Evolutionary conservation across 164 flowering plant species (phyloP), one percentile per base, ranked within the genome.

Genomic region (Hamamelis virginiana): DNA sequence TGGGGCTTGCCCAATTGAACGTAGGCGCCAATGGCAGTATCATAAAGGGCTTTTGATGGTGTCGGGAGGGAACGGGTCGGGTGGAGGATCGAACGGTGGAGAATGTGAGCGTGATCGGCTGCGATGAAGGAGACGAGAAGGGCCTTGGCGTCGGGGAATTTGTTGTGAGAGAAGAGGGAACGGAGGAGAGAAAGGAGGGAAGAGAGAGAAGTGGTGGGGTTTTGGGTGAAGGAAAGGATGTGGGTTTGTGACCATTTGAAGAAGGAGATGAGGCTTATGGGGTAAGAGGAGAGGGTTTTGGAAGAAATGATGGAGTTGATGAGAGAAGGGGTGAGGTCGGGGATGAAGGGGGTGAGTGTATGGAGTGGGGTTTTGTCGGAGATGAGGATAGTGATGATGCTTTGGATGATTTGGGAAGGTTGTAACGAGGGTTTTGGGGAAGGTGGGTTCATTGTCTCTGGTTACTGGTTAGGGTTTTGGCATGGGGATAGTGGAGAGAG

Each of bases 1-100:
- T 83, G 81, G 66, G 97, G 95, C 38, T 73, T 69, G 0, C 79
- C 73, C 27, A 62, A 62, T 1, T 77, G 81, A 48, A 76, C 76
- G 55, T 89, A 91, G 59, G 89, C 89, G 5, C 76, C 77, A 14
- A 94, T 65, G 51, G 89, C 78, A 5, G 83, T 81, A 72, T 91
- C 89, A 14, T 81, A 77, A 50, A 94, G 83, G 67, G 84, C 62
- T 48, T 66, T 78, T 26, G 84, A 56, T 4, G 84, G 87, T 8
- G 55, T 45, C 1, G 94, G 88, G 50, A 71, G 76, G 63, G 10
- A 25, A 19, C 50, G 63, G 21, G 62, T 50, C 0, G 87, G 85
- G 76, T 75, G 83, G 68, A 85, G 81, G 47, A 84, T 66, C 28
- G 67, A 58, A 59, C 59, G 41, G 72, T 75, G 84, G 65, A 87